Evolutionary conservation across 2,329 filamentous ascomycete genomes (phyloP), one percentile per base, ranked within the genome.

Genomic region (Monosporascus sp.): DNA sequence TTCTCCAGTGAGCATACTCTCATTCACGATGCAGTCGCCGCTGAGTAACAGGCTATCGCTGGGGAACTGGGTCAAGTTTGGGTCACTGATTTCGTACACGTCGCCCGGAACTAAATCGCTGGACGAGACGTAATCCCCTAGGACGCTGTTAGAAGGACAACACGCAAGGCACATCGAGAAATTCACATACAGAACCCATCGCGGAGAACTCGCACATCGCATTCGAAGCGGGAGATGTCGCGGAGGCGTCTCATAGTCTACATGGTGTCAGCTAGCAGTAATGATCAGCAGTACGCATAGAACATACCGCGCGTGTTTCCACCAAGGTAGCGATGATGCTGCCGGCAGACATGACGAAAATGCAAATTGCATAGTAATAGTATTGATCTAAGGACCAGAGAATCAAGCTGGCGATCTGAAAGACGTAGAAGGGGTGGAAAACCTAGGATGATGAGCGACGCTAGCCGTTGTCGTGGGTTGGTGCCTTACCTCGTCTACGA

Each of bases 1-100:
- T 76, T 99, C 94, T 54, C 93, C 88, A 40, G 94, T 99, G 37
- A 99, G 82, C 94, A 99, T 99, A 73, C 94, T 97, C 72, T 99
- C 94, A 65, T 99, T 99, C 60, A 99, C 92, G 58, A 99, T 97
- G 65, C 92, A 97, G 71, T 99, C 95, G 41, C 94, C 95, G 50
- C 89, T 90, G 0, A 99, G 79, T 6, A 99, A 75, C 37, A 99
- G 75, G 69, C 93, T 96, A 70, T 99, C 94, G 64, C 90, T 94
- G 1, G 94, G 94, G 57, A 97, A 88, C 62, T 96, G 89, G 3
- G 83, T 83, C 26, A 99, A 77, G 17, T 87, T 91, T 2, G 94
- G 94, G 69, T 99, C 95, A 53, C 93, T 97, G 49, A 99, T 82
- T 75, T 99, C 94, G 71, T 96, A 99, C 7, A 99, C 86, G 68